Percentiles rank a stretch among this genome's conserved stretches.
Evolutionary conservation across 208 protist species (phyloP).

Genomic region (Crithidia mellificae): DNA sequence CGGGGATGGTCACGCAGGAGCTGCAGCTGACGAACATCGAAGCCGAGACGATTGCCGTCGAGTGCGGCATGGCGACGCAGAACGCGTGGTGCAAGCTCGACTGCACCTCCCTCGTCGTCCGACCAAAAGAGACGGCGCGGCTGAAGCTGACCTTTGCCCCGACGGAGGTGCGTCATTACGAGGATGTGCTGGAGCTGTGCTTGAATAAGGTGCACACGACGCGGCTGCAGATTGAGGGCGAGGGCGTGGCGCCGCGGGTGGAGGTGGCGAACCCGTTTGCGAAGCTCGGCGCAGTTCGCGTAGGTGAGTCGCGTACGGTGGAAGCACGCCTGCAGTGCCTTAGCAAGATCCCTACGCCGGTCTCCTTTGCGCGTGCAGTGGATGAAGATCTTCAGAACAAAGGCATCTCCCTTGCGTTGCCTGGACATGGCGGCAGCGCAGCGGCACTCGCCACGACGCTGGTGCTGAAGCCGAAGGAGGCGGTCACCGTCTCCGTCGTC

Average conservation of each 20-base stretch:
- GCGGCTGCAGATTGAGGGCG: constrained; percentile 82
- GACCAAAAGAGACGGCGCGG: constrained; percentile 67
- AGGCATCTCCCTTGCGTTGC: constrained; percentile 60
- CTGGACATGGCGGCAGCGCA: constrained; percentile 8
- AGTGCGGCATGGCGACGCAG: constrained; percentile 75
- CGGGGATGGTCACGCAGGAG: constrained; percentile 25
- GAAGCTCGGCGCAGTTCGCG: constrained; percentile 84
- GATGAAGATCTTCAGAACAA: constrained; percentile 65
- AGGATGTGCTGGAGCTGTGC: constrained; percentile 89
- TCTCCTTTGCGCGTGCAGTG: constrained; percentile 78
- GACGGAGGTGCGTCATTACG: constrained; percentile 75
- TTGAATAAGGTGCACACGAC: constrained; percentile 93
- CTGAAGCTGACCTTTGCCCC: constrained; percentile 90
- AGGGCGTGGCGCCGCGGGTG: constrained; percentile 89
- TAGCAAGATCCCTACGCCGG: constrained; percentile 71
- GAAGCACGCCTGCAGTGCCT: constrained; percentile 87
- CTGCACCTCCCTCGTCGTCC: constrained; percentile 82
- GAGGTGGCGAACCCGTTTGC: constrained; percentile 85
- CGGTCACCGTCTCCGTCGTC: constrained; percentile 56
- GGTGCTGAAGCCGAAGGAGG: constrained; percentile 87
- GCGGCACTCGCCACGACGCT: constrained; percentile 22
- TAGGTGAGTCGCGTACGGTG: constrained; percentile 69
- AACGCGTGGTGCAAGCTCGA: constrained; percentile 88
- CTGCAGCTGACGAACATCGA: constrained; percentile 93
- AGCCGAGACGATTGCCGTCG: constrained; percentile 79